phyloP scores from a whole-genome alignment of 768 basidiomycete genomes.

The Suillus placidus region DNA sequence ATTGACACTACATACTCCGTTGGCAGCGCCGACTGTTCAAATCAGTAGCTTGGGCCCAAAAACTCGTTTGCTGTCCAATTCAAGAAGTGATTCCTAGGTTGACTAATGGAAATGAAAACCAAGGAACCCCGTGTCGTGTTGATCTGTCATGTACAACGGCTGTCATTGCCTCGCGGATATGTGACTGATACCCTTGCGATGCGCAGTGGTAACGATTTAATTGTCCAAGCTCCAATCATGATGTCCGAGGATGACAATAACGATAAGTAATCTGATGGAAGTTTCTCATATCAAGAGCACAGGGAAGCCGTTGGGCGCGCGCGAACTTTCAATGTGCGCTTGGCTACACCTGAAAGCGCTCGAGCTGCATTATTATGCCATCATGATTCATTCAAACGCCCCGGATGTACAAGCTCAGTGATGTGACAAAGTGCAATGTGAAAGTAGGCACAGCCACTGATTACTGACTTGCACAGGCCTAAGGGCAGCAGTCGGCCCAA shows the following conservation, averaged over 20 bases:
- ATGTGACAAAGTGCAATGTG: constrained; percentile 1
- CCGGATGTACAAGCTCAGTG: not conserved
- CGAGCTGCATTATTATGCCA: not conserved
- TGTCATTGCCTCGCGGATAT: not conserved
- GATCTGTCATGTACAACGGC: constrained; percentile 1
- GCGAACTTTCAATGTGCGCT: not conserved
- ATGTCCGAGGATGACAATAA: not conserved
- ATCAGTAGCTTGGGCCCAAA: not conserved
- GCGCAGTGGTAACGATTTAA: not conserved
- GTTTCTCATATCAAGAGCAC: not conserved
- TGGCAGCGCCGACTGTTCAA: not conserved
- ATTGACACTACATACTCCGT: not conserved
- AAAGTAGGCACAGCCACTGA: constrained; percentile 27
- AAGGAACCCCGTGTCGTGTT: constrained; percentile 1
- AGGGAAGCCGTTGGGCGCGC: not conserved
- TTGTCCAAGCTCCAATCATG: too few relatives aligned
- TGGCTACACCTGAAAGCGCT: not conserved
- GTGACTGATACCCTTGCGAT: not conserved
- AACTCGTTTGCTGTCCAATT: not conserved
- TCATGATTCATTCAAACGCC: not conserved
- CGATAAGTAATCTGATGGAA: not conserved
- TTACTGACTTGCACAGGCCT: constrained; percentile 13
- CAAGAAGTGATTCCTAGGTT: constrained; percentile 8
- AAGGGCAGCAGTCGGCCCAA: constrained; percentile 5
- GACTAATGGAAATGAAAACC: constrained; percentile 7